phyloP scores from a whole-genome alignment of 768 basidiomycete genomes.

The Tulasnella sp. region DNA sequence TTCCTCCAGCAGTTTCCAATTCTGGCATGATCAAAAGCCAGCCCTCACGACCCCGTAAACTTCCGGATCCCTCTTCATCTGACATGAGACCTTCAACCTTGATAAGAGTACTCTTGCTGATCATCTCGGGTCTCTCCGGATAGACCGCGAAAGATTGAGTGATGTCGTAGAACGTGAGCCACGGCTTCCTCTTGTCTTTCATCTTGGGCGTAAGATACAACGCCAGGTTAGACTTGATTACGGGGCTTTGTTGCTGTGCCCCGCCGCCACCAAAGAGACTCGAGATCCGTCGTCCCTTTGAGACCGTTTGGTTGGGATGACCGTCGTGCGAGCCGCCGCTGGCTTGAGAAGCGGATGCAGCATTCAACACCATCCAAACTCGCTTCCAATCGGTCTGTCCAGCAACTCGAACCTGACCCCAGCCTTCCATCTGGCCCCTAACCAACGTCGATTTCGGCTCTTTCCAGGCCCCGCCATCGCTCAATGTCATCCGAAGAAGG shows the following conservation, averaged over 20 bases:
- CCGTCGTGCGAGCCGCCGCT: conserved; percentile 18
- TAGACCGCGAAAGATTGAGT: conserved; percentile 93
- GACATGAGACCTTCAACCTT: conserved; percentile 88
- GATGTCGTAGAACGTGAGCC: conserved; percentile 69
- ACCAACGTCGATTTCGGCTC: conserved; percentile 65
- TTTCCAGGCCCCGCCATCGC: conserved; percentile 47
- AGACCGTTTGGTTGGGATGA: conserved; percentile 26
- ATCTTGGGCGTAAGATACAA: conserved; percentile 67
- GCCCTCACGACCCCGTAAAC: conserved; percentile 72
- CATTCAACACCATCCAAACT: conserved; percentile 78
- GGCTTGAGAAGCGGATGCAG: conserved; percentile 7
- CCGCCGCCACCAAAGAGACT: conserved; percentile 57
- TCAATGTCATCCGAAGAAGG: conserved; percentile 77
- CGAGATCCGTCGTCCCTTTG: conserved; percentile 66
- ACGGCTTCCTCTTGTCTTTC: conserved; percentile 71
- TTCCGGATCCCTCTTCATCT: conserved; percentile 67
- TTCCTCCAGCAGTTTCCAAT: conserved; percentile 56
- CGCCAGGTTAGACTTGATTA: conserved; percentile 52
- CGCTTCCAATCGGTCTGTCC: conserved; percentile 98
- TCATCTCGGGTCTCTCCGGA: conserved; percentile 91
- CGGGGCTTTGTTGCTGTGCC: conserved; percentile 40
- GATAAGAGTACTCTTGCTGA: conserved; percentile 85
- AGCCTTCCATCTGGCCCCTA: conserved; percentile 83
- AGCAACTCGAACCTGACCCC: conserved; percentile 87
- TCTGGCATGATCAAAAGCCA: conserved; percentile 95